These are phyloP conservation scores for Nissolia schottii DNA, from an alignment of 306 rosid genomes.

Conservation along the genomic window DNA sequence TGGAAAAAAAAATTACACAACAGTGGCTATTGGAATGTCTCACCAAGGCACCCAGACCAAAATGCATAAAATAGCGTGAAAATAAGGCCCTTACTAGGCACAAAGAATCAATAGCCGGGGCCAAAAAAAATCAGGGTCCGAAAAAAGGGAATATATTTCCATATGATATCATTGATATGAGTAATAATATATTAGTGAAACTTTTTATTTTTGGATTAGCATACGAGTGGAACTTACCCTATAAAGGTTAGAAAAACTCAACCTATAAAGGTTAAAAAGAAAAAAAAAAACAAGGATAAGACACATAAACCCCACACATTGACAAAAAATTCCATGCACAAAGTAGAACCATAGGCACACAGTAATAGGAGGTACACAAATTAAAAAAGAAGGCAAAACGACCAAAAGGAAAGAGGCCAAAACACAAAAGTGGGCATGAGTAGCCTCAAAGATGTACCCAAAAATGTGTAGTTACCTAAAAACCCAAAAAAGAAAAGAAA, in stretches of 20 bases:
- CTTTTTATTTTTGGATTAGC: neutral
- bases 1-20: neutral
- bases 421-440: conserved; percentile 3
- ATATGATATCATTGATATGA: neutral
- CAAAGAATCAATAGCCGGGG: neutral
- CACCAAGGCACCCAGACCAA: neutral
- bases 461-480: neutral
- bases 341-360: neutral
- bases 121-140: too few species aligned
- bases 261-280: neutral
- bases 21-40: conserved; percentile 23
- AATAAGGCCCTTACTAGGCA: conserved; percentile 11
- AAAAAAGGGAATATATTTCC: too few species aligned
- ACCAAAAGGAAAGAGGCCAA: neutral
- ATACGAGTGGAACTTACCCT: neutral
- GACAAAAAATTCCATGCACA: neutral
- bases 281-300: neutral
- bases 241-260: neutral
- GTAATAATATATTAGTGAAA: neutral
- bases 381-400: neutral
- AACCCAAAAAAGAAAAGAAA: neutral
- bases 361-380: neutral
- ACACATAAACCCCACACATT: neutral
- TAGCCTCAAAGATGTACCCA: neutral
- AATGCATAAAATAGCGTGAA: conserved; percentile 25